Evolutionary conservation across 495 filamentous ascomycete genomes (phyloP), one percentile per base, ranked within the genome.

Genomic region (Penicillium coffeae): DNA sequence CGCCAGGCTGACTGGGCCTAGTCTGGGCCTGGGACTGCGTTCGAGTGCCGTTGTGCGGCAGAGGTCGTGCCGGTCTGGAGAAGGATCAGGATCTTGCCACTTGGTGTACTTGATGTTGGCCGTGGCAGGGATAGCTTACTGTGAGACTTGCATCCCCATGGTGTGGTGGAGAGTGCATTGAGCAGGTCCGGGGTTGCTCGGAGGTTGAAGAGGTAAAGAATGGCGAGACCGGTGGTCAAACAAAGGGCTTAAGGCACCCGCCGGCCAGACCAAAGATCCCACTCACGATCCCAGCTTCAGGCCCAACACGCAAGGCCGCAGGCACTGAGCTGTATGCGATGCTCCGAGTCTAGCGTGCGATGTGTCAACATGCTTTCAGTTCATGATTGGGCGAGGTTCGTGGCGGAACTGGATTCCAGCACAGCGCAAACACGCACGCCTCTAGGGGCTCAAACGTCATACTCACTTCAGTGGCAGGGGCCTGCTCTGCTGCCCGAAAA

Each of bases 1-100:
- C 44, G 32, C 44, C 52, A 42, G 19, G 55, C 45, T 33, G 45
- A 36, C 14, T 34, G 20, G 30, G 37, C n/a, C n/a, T n/a, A n/a
- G 20, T 35, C 50, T 43, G 19, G 30, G n/a, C 12, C 1, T 9
- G 8, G 38, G 18, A 9, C 19, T n/a, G 35, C 25, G 13, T 18
- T 1, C 9, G 10, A 19, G 38, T 20, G 13, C 20, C 22, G 12
- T 14, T n/a, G 20, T 15, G 19, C 16, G 38, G 20, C n/a, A 22
- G 38, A 25, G 10, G 25, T 10, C 25, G 4, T 30, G n/a, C n/a
- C n/a, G n/a, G n/a, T n/a, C n/a, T n/a, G n/a, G n/a, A n/a, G n/a
- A n/a, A n/a, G n/a, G n/a, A n/a, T n/a, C n/a, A n/a, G 25, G 25
- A 30, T 10, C 25, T 30, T 30, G 25, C 10, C 25, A n/a, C n/a